Evolutionary conservation across 805 yeast species (phyloP), one percentile per base, ranked within the genome.

Genomic region (Candida dajiaensis): DNA sequence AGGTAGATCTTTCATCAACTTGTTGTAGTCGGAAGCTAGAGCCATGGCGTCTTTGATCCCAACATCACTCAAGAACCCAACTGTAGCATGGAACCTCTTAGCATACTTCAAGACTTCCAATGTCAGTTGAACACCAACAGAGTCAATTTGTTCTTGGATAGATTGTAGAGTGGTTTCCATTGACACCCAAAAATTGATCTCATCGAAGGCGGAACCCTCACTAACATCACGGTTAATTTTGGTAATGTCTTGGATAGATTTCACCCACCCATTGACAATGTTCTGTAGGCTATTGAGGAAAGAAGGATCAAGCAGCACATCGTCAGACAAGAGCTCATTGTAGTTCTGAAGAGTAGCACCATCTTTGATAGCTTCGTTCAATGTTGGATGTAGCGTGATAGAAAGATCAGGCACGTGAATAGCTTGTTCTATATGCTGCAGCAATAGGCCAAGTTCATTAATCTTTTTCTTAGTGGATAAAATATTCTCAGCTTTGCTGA

Each of bases 1-100:
- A 0, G 96, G 95, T 13, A 90, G 67, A 44, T 84, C 94, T 40
- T 76, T 76, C 53, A 89, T 66, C 23, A 92, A 66, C 9, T 77
- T 75, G 51, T 81, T 82, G 58, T 81, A 81, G n/a, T 72, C 69
- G 12, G 69, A 66, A 0, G 89, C 77, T 20, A 64, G 64, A 4
- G 68, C 67, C 12, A 78, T 50, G 15, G 84, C 78, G 23, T 78
- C 81, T 33, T 69, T 63, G 19, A 92, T 64, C 0, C 88, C 87
- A 2, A 85, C 80, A 56, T 87, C 95, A 6, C 88, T 77, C 29
- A 77, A 67, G 55, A 86, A 83, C 31, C 84, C 74, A n/a, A 80
- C 76, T 0, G 90, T 82, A 1, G 88, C 82, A 59, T 86, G 95
- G 58, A 82, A 86, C 51, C 97, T 71, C 54, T 86, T 89, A 3